A percentile compares a stretch with the other conserved stretches of the same genome.
phyloP scores from a whole-genome alignment of 2,329 filamentous ascomycete genomes.

The Colletotrichum trifolii region DNA sequence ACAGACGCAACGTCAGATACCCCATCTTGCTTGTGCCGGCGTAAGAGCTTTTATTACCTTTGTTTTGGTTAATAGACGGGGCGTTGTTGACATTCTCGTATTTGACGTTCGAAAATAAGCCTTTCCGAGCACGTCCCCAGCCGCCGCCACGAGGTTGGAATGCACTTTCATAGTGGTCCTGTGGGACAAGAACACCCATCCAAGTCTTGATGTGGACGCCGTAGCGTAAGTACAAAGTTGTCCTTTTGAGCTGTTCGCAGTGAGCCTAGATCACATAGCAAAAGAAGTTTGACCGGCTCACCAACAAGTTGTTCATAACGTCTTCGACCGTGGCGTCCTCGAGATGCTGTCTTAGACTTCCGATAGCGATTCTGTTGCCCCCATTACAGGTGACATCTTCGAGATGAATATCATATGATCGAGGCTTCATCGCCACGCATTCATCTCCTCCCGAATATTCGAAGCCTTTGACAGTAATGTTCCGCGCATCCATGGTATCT shows the following conservation, averaged over 20 bases:
- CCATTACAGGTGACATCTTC: conserved; percentile 7
- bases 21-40: too few relatives aligned
- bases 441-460: conserved; percentile 12
- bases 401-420: background rate
- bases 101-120: background rate
- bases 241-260: background rate
- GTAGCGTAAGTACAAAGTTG: background rate
- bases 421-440: conserved; percentile 13
- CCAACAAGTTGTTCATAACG: background rate
- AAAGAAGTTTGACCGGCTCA: background rate
- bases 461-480: conserved; percentile 11
- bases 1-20: background rate
- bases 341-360: conserved; percentile 11
- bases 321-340: conserved; percentile 9
- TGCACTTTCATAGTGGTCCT: conserved; percentile 8
- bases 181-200: conserved; percentile 6
- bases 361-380: background rate
- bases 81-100: conserved; percentile 13
- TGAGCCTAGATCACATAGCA: background rate
- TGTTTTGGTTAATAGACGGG: background rate
- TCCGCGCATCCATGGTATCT: conserved; percentile 14
- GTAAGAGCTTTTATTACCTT: too few relatives aligned
- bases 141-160: conserved; percentile 7
- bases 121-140: conserved; percentile 1
- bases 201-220: conserved; percentile 9